Conservation (phyloP, 148 eudicot species). For the Vaccinium vitisidaea region DNA sequence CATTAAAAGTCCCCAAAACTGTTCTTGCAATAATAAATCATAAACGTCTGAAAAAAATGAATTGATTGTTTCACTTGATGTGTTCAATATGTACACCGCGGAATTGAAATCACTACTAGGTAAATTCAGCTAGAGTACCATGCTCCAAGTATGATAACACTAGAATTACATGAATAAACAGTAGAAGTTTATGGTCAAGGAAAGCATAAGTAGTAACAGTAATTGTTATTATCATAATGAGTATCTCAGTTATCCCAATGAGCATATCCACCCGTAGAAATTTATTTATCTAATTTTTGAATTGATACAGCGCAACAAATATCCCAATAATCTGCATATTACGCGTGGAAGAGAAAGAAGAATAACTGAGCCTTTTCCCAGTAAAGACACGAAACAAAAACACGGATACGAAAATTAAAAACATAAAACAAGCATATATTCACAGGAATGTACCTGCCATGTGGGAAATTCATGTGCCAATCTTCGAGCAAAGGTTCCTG, state of each 20-base stretch:
- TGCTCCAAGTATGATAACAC: background rate
- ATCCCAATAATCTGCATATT: background rate
- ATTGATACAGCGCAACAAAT: background rate
- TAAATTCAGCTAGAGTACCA: background rate
- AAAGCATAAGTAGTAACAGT: background rate
- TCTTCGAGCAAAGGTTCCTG: conserved; percentile 81
- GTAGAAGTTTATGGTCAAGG: background rate
- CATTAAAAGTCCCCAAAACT: background rate
- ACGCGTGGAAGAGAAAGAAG: background rate
- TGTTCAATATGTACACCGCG: background rate
- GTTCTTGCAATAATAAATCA: background rate
- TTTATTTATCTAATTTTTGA: background rate
- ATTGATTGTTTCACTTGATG: background rate
- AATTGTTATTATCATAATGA: background rate
- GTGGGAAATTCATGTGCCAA: conserved; percentile 75
- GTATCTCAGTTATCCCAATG: background rate
- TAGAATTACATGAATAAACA: background rate
- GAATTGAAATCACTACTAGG: background rate
- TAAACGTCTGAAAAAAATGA: background rate
- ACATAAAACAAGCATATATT: background rate
- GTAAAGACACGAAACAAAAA: no score
- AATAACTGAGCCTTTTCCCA: background rate
- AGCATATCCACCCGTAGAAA: background rate
- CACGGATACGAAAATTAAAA: no score
- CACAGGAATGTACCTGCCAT: conserved; percentile 68